These are phyloP conservation scores for Globisporangium nagaii DNA, from an alignment of 352 stramenopile species.

Conservation along the genomic window DNA sequence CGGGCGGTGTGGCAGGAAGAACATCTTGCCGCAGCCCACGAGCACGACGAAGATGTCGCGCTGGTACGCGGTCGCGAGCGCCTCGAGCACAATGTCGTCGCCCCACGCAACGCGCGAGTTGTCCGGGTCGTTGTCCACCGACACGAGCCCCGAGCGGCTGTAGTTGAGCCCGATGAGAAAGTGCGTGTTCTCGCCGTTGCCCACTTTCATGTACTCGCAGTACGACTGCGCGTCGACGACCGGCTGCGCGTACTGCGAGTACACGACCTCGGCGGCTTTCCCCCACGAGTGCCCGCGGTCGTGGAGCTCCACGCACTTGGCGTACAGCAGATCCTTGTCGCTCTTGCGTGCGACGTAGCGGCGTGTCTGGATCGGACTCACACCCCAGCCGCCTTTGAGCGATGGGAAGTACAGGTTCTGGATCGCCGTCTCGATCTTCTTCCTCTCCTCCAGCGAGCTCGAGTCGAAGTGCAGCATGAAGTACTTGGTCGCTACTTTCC, in stretches of 20 bases:
- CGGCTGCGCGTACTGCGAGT: conserved; percentile 63
- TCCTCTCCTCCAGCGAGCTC: conserved; percentile 48
- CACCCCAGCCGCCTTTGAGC: conserved; percentile 75
- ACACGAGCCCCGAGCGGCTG: conserved; percentile 67
- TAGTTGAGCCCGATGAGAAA: conserved; percentile 83
- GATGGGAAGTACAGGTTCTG: conserved; percentile 84
- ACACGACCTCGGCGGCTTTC: conserved; percentile 73
- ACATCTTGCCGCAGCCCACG: conserved; percentile 85
- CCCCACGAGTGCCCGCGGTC: conserved; percentile 72
- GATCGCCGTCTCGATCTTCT: conserved; percentile 80
- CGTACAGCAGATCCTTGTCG: conserved; percentile 70
- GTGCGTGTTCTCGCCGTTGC: conserved; percentile 65
- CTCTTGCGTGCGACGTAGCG: conserved; percentile 62
- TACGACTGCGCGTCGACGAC: conserved; percentile 75
- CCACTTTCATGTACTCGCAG: conserved; percentile 84
- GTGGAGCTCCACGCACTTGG: conserved; percentile 75
- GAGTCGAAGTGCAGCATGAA: conserved; percentile 70
- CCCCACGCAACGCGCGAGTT: conserved; percentile 80
- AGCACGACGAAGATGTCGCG: conserved; percentile 86
- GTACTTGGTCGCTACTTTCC: conserved; percentile 67
- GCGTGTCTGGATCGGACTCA: conserved; percentile 77
- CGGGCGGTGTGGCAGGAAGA: conserved; percentile 80
- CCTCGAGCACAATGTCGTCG: conserved; percentile 82
- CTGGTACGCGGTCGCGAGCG: conserved; percentile 81
- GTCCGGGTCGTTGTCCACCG: conserved; percentile 75